Evolutionary conservation across 2,329 filamentous ascomycete genomes (phyloP).

Genomic region (Phialophora tarda): DNA sequence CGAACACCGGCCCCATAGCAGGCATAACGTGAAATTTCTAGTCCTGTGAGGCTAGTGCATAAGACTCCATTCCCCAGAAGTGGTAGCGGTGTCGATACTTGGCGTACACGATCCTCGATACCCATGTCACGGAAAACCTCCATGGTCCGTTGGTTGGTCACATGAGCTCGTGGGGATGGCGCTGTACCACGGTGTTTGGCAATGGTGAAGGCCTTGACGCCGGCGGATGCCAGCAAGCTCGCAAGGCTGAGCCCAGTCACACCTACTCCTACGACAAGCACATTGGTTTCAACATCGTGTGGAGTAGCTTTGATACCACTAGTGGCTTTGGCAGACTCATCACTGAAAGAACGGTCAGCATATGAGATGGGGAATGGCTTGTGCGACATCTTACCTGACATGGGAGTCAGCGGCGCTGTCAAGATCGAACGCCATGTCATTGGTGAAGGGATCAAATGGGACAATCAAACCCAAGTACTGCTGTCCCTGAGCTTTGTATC

Average conservation of each 20-base stretch:
- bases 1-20: constrained; percentile 12
- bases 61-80: constrained; percentile 7
- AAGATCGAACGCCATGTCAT: not conserved
- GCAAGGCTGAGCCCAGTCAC: constrained; percentile 3
- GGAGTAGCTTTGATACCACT: not conserved
- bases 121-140: constrained; percentile 24
- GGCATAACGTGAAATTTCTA: constrained; percentile 21
- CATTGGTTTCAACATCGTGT: constrained; percentile 20
- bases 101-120: constrained; percentile 13
- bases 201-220: constrained; percentile 11
- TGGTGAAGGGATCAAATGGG: not conserved
- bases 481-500: not conserved
- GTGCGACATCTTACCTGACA: not conserved
- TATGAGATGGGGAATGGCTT: not conserved
- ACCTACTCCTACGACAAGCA: constrained; percentile 18
- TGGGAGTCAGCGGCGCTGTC: not conserved
- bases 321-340: not conserved
- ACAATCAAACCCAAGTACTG: not conserved
- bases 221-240: constrained; percentile 2
- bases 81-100: constrained; percentile 6
- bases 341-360: not conserved
- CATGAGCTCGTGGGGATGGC: constrained; percentile 19
- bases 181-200: constrained; percentile 17
- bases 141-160: constrained; percentile 22
- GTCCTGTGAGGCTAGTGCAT: constrained; percentile 12